Evolutionary conservation across 2,329 filamentous ascomycete species (phyloP), one percentile per base, ranked within the genome.

Genomic region (Penicillium sp.): DNA sequence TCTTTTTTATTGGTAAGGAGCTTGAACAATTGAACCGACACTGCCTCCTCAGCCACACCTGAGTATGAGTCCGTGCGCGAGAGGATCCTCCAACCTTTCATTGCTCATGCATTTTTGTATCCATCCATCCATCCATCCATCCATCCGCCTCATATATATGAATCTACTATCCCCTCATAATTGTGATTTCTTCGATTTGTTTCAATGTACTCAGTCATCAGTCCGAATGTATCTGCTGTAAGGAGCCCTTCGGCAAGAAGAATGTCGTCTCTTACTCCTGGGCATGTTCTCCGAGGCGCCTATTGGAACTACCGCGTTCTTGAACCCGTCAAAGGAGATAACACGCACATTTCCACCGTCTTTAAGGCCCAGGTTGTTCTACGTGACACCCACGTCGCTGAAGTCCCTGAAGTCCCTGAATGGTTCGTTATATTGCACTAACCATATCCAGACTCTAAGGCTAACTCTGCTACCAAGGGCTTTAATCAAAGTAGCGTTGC

Each of bases 221-320:
- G n/a, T n/a, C n/a, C n/a, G n/a, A n/a, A n/a, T n/a, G n/a, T n/a
- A n/a, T n/a, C n/a, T n/a, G n/a, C n/a, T n/a, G n/a, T n/a, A n/a
- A n/a, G n/a, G n/a, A 29, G 33, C 3, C 19, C 33, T 38, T 49
- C 7, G 21, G 33, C 33, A 29, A 38, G 33, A 27, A 38, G 0
- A 38, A 41, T 51, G n/a, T 33, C 49, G 13, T 51, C 49, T 33
- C 49, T 51, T 52, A 13, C 27, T 51, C 15, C 27, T 42, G 38
- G 49, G 2, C n/a, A 42, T 33, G 25, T 51, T 23, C 38, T 51
- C 6, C 38, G 1, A 51, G 38, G 27, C 19, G 38, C 38, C 38
- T 4, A 1, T n/a, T 42, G 38, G 49, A 33, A 51, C 49, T 51
- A 51, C 13, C 12, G 6, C 27, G 1, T 51, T 15, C 13, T 25